Evolutionary conservation across 306 rosid genomes (phyloP).

Genomic region (Acacia acuminata): DNA sequence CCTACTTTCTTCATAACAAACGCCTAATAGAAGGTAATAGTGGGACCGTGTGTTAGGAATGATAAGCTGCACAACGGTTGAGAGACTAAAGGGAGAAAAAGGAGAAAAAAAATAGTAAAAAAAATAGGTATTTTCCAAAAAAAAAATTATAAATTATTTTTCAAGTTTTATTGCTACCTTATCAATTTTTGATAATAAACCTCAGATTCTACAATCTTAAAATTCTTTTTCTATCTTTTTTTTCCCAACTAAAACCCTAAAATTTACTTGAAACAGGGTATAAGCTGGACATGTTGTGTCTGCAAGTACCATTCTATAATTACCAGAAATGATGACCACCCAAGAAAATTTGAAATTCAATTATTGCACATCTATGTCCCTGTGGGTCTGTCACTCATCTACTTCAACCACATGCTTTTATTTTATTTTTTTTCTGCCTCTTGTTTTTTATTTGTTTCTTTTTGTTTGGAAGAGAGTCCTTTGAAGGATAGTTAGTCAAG

Average conservation of each 20-base stretch:
- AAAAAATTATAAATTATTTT: too few species aligned
- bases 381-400: constrained; percentile 25
- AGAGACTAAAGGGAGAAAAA: too few species aligned
- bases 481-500: constrained; percentile 11
- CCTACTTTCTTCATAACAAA: too few species aligned
- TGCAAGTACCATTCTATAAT: constrained; percentile 1
- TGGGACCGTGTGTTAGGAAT: background rate
- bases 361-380: background rate
- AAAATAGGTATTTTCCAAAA: too few species aligned
- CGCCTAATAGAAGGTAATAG: background rate
- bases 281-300: background rate
- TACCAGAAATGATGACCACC: constrained; percentile 17
- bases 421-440: background rate
- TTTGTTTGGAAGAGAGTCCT: constrained; percentile 26
- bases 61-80: too few species aligned
- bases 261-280: background rate
- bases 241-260: background rate
- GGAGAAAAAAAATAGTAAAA: too few species aligned
- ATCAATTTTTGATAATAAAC: too few species aligned
- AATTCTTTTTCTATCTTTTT: too few species aligned
- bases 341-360: constrained; percentile 28
- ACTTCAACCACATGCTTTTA: constrained; percentile 8
- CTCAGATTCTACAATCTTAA: too few species aligned
- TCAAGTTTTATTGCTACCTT: too few species aligned
- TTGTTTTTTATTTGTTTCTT: background rate